Percentiles rank a stretch among this genome's conserved stretches.
Evolutionary conservation across 2,329 filamentous ascomycete species (phyloP).

Genomic region (Ophiostoma tasmaniense): DNA sequence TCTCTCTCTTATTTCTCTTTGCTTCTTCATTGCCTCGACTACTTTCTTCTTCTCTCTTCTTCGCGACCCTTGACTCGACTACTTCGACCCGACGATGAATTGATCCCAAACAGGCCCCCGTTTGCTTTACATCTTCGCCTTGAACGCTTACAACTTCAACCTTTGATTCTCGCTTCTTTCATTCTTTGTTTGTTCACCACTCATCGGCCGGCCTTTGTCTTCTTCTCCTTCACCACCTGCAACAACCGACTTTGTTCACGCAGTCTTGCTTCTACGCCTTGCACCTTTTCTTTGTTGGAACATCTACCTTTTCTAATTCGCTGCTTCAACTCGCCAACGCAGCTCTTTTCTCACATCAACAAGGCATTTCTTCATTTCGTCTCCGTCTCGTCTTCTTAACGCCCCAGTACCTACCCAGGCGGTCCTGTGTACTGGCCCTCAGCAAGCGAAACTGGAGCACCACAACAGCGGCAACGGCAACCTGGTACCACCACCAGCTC

Average conservation of each 20-base stretch:
- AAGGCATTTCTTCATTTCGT: neutral
- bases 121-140: neutral
- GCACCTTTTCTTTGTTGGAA: neutral
- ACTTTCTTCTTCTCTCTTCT: neutral
- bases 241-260: neutral
- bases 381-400: neutral
- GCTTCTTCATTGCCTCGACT: neutral
- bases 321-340: neutral
- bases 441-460: constrained; percentile 9
- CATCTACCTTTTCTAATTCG: neutral
- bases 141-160: too few species aligned
- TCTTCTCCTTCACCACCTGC: constrained; percentile 1
- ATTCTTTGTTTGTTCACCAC: neutral
- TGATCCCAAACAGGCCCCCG: constrained; percentile 3
- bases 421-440: constrained; percentile 10
- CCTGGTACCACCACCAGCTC: constrained; percentile 4
- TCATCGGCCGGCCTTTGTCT: constrained; percentile 16
- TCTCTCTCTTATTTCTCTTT: neutral
- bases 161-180: constrained; percentile 1
- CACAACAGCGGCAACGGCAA: constrained; percentile 10
- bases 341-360: neutral
- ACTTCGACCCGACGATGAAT: constrained; percentile 11
- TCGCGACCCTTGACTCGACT: neutral
- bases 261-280: neutral
- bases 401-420: constrained; percentile 11